Conservation (phyloP, 2,329 filamentous ascomycete genomes). For the Aspergillus aculeatus region DNA sequence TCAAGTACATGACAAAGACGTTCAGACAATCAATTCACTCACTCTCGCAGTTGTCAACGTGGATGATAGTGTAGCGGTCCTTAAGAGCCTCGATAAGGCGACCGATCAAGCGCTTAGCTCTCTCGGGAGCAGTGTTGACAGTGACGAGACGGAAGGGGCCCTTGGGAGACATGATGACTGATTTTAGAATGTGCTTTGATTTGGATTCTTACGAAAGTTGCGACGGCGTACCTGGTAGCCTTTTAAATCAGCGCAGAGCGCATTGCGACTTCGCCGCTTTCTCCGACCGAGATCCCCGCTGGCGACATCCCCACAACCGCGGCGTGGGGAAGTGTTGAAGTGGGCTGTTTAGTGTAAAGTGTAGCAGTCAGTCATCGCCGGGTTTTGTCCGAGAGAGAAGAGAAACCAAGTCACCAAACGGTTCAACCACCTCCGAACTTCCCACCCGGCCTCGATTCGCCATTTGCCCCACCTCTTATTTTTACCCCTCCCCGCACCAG, state of each 20-base stretch:
- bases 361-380: not conserved
- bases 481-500: not conserved
- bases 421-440: too few species aligned
- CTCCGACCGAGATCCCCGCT: slow-evolving; percentile 4
- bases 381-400: slow-evolving; percentile 9
- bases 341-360: slow-evolving; percentile 6
- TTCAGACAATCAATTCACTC: slow-evolving; percentile 22
- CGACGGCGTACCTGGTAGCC: not conserved
- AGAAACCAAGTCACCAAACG: not conserved
- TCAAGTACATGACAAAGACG: not conserved
- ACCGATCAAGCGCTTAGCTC: slow-evolving; percentile 63
- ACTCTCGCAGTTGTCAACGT: slow-evolving; percentile 64
- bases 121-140: slow-evolving; percentile 66
- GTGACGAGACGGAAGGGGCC: slow-evolving; percentile 65
- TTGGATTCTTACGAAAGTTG: not conserved
- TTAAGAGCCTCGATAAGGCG: slow-evolving; percentile 61
- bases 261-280: slow-evolving; percentile 6
- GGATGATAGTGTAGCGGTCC: slow-evolving; percentile 62
- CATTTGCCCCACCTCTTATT: not conserved
- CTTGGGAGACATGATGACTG: slow-evolving; percentile 38
- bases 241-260: not conserved
- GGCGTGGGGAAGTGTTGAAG: slow-evolving; percentile 13
- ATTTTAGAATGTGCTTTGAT: not conserved
- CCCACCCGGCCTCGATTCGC: not conserved
- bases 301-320: slow-evolving; percentile 19